Base-by-base conservation (phyloP, 108 stramenopile species). In the Skeletonema marinoi region DNA sequence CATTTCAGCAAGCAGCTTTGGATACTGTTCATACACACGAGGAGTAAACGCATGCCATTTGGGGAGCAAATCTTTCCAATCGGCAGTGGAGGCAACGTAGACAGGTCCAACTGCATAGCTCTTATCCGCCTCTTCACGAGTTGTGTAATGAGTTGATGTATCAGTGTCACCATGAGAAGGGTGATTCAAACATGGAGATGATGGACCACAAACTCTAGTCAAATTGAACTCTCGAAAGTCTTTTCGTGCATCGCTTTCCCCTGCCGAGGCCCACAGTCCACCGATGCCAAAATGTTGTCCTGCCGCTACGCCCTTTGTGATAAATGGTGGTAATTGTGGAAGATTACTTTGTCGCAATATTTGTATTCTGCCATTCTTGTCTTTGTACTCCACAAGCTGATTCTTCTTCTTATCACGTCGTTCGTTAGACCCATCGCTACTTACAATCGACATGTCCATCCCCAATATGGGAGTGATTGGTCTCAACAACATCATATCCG, bases 1-100 rank as follows among this genome's bases (percentile, higher is more conserved):
- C 97, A 97, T 97, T 77, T 97, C 97, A 36, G 96, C 92, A 32
- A 98, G 68, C 16, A 97, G 72, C 36, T 89, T 72, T 10, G 92
- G 90, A 50, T 90, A 91, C 38, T 90, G 80, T 29, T 78, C 77
- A 68, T 93, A 87, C 6, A 92, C 89, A n/a, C 78, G 35, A 10
- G 90, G 88, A 8, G 87, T 91, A 70, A 90, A 85, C 10, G 82
- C 82, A 10, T 85, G 16, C 93, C 93, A 94, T 31, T 75, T 81
- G 13, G 74, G 51, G 33, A 65, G 76, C 65, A 76, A 84, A 69
- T 30, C 60, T 32, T 63, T 81, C 90, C 87, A 94, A 75, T 94
- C 91, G 44, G 71, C 67, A 9, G 71, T 89, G 13, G 89, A 73
- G 9, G 83, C 87, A 74, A 92, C 66, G 68, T 94, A 94, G 0